Evolutionary conservation across 2,329 filamentous ascomycete genomes (phyloP).

Genomic region (Hypoxylon sp.): DNA sequence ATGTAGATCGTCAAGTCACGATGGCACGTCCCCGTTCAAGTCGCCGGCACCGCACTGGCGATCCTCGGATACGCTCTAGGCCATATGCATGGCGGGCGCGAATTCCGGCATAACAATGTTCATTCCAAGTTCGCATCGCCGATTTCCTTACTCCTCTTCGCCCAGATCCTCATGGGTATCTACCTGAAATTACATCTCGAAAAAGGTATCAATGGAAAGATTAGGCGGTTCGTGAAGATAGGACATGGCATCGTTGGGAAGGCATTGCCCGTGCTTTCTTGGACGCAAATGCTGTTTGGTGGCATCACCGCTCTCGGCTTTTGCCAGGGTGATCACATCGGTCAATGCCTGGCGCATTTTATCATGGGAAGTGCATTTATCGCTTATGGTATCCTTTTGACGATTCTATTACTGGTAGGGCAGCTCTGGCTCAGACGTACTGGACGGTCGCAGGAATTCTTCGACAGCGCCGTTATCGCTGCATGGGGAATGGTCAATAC

Average conservation of each 20-base stretch:
- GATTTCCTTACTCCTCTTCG: slow-evolving; percentile 83
- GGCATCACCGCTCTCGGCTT: slow-evolving; percentile 94
- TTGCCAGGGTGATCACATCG: slow-evolving; percentile 90
- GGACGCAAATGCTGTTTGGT: slow-evolving; percentile 96
- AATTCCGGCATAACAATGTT: slow-evolving; percentile 82
- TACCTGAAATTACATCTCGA: slow-evolving; percentile 94
- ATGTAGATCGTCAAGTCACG: slow-evolving; percentile 85
- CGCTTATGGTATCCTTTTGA: slow-evolving; percentile 89
- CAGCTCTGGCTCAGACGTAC: slow-evolving; percentile 87
- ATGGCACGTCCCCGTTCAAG: slow-evolving; percentile 94
- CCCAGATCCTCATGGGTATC: slow-evolving; percentile 83
- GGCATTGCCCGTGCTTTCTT: slow-evolving; percentile 85
- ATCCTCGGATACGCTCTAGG: slow-evolving; percentile 91
- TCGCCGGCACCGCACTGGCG: slow-evolving; percentile 80
- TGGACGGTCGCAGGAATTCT: slow-evolving; percentile 95
- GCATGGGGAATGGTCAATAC: slow-evolving; percentile 98
- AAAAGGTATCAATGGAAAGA: slow-evolving; percentile 83
- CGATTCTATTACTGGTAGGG: slow-evolving; percentile 87
- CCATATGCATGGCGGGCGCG: slow-evolving; percentile 88
- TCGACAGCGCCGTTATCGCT: slow-evolving; percentile 91
- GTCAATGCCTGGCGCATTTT: slow-evolving; percentile 95
- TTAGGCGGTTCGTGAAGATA: slow-evolving; percentile 79
- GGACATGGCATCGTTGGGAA: slow-evolving; percentile 89
- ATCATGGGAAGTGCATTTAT: slow-evolving; percentile 99
- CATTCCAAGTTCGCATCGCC: slow-evolving; percentile 85